Evolutionary conservation across 805 yeast species (phyloP).

Genomic region (Komagataella mondaviorum): DNA sequence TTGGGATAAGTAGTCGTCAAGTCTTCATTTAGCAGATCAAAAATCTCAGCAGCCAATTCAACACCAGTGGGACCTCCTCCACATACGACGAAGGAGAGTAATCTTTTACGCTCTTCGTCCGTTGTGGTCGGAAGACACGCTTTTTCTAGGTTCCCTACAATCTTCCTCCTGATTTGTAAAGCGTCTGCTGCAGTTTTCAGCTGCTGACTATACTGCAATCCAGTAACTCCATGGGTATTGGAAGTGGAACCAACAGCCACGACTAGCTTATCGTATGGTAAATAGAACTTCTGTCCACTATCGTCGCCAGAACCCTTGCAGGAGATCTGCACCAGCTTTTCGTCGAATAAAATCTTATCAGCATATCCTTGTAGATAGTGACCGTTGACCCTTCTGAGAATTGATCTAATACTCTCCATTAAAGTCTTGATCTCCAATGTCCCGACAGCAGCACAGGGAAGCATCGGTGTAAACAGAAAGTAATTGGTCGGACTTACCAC

Average conservation of each 20-base stretch:
- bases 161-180: conserved; percentile 35
- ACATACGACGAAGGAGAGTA: conserved; percentile 52
- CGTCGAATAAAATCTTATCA: conserved; percentile 40
- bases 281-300: conserved; percentile 31
- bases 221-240: conserved; percentile 60
- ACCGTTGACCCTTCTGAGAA: conserved; percentile 37
- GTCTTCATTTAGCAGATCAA: conserved; percentile 54
- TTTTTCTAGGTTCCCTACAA: conserved; percentile 40
- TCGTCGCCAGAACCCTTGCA: conserved; percentile 28
- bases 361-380: conserved; percentile 54
- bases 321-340: conserved; percentile 43
- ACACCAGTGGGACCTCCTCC: conserved; percentile 75
- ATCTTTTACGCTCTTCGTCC: conserved; percentile 46
- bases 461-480: conserved; percentile 55
- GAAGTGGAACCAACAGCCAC: conserved; percentile 59
- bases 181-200: conserved; percentile 61
- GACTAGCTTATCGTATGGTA: conserved; percentile 61
- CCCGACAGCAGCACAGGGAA: conserved; percentile 62
- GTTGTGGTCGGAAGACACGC: conserved; percentile 56
- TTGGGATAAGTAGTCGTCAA: conserved; percentile 42
- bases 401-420: conserved; percentile 48
- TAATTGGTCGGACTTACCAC: conserved; percentile 59
- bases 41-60: conserved; percentile 62
- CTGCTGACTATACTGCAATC: conserved; percentile 47
- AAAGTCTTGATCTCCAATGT: conserved; percentile 52